These are phyloP conservation scores for Sindora glabra DNA, from an alignment of 306 rosid species.

Conservation along the genomic window DNA sequence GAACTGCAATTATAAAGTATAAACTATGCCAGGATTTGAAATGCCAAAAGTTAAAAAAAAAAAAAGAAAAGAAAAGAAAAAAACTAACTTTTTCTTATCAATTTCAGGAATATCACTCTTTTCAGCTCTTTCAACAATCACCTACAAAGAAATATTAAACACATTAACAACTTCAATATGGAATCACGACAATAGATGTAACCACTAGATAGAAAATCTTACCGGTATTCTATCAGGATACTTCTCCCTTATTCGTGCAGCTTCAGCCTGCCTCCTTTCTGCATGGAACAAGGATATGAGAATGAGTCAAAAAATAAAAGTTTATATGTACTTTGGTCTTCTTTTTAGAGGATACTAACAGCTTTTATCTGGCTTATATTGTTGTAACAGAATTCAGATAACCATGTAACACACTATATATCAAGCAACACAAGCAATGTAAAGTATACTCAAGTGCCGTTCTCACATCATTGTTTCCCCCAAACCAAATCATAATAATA, in stretches of 20 bases:
- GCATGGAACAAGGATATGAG: slow-evolving; percentile 10
- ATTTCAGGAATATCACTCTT: slow-evolving; percentile 79
- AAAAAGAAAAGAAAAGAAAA: no score
- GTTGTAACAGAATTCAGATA: not conserved
- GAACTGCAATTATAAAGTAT: not conserved
- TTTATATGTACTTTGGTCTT: not conserved
- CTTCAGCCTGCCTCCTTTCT: slow-evolving; percentile 92
- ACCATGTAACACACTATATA: not conserved
- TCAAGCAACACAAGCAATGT: not conserved
- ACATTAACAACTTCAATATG: slow-evolving; percentile 2
- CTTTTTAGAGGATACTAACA: not conserved
- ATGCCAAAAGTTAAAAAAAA: not conserved
- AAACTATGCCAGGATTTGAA: not conserved
- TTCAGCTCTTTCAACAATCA: slow-evolving; percentile 85
- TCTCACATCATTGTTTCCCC: not conserved
- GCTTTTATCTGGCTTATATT: not conserved
- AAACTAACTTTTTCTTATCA: slow-evolving; percentile 80
- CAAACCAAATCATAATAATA: not conserved
- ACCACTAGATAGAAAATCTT: slow-evolving; percentile 6
- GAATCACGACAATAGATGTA: not conserved
- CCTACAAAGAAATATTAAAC: slow-evolving; percentile 29
- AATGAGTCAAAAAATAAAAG: not conserved
- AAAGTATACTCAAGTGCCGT: not conserved
- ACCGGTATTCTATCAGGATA: slow-evolving; percentile 89
- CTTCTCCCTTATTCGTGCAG: slow-evolving; percentile 82